phyloP scores from a whole-genome alignment of 306 rosid genomes.

The Cucumis cinereus region DNA sequence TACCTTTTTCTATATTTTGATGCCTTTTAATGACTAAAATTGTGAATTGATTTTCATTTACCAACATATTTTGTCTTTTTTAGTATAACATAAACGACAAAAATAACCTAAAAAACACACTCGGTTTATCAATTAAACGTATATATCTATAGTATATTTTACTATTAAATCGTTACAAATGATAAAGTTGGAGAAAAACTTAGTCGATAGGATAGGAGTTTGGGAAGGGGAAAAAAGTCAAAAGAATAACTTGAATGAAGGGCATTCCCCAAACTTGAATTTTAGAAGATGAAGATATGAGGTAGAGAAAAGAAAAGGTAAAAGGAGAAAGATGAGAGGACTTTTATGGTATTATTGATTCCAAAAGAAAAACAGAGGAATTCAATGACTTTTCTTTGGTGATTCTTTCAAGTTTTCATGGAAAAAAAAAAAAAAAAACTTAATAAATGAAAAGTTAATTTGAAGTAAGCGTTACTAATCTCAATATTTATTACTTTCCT shows the following conservation, averaged over 20 bases:
- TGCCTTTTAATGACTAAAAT: not conserved
- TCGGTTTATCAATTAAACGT: too few species aligned
- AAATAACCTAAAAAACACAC: too few species aligned
- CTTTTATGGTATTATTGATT: too few species aligned
- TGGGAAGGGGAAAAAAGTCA: too few species aligned
- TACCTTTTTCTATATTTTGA: not conserved
- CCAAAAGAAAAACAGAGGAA: too few species aligned
- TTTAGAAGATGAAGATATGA: not conserved
- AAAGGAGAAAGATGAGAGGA: not conserved
- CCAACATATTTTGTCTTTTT: not conserved
- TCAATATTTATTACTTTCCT: not conserved
- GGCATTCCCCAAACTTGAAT: not conserved
- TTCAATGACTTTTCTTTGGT: not conserved
- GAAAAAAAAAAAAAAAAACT: too few species aligned
- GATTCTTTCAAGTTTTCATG: too few species aligned
- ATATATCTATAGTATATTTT: too few species aligned
- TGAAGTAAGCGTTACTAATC: not conserved
- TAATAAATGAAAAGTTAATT: not conserved
- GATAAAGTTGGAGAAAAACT: too few species aligned
- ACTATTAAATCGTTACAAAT: too few species aligned
- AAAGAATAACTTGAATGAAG: not conserved
- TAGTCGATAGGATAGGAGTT: too few species aligned
- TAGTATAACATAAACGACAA: too few species aligned
- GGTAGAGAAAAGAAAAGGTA: not conserved
- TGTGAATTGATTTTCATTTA: not conserved